Evolutionary conservation across 1,284 basidiomycete genomes (phyloP).

Genomic region (Thelephora terrestris): DNA sequence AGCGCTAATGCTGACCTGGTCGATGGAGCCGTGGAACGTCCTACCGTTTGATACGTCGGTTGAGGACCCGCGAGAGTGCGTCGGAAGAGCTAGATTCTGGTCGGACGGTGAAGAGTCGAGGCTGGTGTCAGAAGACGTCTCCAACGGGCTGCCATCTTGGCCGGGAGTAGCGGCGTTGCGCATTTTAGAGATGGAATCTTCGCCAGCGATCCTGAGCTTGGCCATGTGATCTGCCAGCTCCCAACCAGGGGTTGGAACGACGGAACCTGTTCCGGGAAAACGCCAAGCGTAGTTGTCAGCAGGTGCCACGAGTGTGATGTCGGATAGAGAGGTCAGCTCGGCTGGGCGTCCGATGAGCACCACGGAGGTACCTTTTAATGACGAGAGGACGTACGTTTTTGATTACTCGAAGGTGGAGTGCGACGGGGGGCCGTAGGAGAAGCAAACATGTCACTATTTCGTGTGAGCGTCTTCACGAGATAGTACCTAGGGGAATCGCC

Average conservation of each 20-base stretch:
- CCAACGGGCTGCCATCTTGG: slow-evolving; percentile 57
- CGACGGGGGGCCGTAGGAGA: slow-evolving; percentile 17
- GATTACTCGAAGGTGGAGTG: slow-evolving; percentile 16
- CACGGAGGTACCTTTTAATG: slow-evolving; percentile 6
- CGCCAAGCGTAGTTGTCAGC: slow-evolving; percentile 37
- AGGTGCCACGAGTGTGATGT: neutral
- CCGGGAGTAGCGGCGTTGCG: slow-evolving; percentile 40
- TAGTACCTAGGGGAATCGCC: neutral
- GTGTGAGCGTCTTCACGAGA: slow-evolving; percentile 3
- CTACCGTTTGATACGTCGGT: slow-evolving; percentile 50
- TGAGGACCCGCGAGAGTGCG: slow-evolving; percentile 70
- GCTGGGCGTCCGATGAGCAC: slow-evolving; percentile 1
- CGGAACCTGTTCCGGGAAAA: slow-evolving; percentile 49
- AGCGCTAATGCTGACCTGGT: neutral
- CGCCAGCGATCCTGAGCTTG: slow-evolving; percentile 53
- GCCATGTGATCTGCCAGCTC: slow-evolving; percentile 63
- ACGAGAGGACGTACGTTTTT: slow-evolving; percentile 20
- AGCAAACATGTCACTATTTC: slow-evolving; percentile 17
- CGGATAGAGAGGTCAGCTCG: slow-evolving; percentile 6
- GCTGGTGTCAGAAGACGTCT: slow-evolving; percentile 60
- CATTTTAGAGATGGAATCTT: slow-evolving; percentile 40
- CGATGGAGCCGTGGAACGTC: neutral
- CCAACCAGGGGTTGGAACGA: slow-evolving; percentile 50
- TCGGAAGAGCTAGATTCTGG: slow-evolving; percentile 42
- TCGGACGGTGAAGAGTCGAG: slow-evolving; percentile 55